Evolutionary conservation across 805 yeast species (phyloP), one percentile per base, ranked within the genome.

Genomic region (Scheffersomyces spartinae): DNA sequence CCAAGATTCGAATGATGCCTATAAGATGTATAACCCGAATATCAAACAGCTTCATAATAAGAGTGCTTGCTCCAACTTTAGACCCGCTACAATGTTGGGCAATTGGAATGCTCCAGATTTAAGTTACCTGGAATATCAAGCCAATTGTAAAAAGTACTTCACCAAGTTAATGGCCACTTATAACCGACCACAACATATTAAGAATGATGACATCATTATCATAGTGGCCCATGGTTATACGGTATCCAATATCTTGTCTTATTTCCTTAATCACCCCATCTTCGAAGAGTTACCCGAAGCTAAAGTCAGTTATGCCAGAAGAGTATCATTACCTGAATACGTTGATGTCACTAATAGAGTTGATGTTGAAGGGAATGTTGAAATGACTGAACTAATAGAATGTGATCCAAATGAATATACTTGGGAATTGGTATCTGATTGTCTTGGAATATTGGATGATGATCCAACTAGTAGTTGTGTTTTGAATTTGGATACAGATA

Each of bases 261-360:
- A 52, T 31, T 60, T 60, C 35, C 47, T 56, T 26, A 57, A 50
- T 33, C 64, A 57, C 37, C 64, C 67, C 6, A 52, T 59, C 8
- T 60, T 60, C 38, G 56, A 58, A 31, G 67, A 60, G 32, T 55
- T 60, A 12, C 63, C 65, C 3, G 64, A 55, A 31, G 52, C 57
- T 11, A 40, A 42, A 16, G 29, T 57, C 18, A 58, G 55, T 36
- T 49, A 29, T 25, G 64, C 67, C 16, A 22, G 27, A 11, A 34
- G 49, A 17, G 30, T 40, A 4, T 21, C 17, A 5, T 11, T 17
- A 6, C 33, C 28, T 15, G 32, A 28, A 6, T 30, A 30, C 8
- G 26, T 22, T 9, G 23, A 26, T 6, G 36, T 27, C 10, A 40
- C 30, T 19, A 27, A 17, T 7, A 25, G 21, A 24, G 16, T 17